Evolutionary conservation across 139 green algal genomes (phyloP).

Genomic region (Tetraselmis striata): DNA sequence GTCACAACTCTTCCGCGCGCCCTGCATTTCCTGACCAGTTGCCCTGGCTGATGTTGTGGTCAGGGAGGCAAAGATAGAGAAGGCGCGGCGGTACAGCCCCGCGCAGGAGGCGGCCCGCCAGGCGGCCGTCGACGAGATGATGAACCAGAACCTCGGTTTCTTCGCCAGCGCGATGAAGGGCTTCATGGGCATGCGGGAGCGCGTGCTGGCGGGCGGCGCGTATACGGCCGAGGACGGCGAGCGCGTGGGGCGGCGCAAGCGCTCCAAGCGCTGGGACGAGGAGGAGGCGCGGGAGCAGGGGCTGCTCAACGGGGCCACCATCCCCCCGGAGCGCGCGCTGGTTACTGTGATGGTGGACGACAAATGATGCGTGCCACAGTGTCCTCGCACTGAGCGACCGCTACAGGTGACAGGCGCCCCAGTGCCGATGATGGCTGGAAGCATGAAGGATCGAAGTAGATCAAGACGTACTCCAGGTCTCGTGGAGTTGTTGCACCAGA

Average conservation of each 20-base stretch:
- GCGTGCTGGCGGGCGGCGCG: background rate
- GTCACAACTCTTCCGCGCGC: no score
- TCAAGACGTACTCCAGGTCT: no score
- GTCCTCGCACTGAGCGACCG: no score
- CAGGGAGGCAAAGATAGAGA: slow-evolving; percentile 42
- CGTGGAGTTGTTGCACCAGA: no score
- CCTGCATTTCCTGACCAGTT: no score
- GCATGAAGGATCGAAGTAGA: no score
- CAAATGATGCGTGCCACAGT: no score
- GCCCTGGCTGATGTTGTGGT: no score
- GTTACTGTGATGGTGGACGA: slow-evolving; percentile 6
- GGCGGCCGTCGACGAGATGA: slow-evolving; percentile 23
- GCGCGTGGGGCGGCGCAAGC: slow-evolving; percentile 6
- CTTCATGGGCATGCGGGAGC: slow-evolving; percentile 9
- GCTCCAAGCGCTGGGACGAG: background rate
- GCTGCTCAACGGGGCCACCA: slow-evolving; percentile 1
- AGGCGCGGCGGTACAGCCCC: slow-evolving; percentile 37
- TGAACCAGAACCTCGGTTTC: slow-evolving; percentile 19
- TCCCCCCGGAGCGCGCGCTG: slow-evolving; percentile 21
- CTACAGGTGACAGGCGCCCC: no score
- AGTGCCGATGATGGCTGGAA: no score
- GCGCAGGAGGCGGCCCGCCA: slow-evolving; percentile 47
- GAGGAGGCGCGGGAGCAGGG: background rate
- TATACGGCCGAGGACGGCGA: slow-evolving; percentile 8
- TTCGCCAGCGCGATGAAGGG: slow-evolving; percentile 7